phyloP scores from a whole-genome alignment of 805 yeast genomes.

The Saccharomycopsis oosterbeekiorum region DNA sequence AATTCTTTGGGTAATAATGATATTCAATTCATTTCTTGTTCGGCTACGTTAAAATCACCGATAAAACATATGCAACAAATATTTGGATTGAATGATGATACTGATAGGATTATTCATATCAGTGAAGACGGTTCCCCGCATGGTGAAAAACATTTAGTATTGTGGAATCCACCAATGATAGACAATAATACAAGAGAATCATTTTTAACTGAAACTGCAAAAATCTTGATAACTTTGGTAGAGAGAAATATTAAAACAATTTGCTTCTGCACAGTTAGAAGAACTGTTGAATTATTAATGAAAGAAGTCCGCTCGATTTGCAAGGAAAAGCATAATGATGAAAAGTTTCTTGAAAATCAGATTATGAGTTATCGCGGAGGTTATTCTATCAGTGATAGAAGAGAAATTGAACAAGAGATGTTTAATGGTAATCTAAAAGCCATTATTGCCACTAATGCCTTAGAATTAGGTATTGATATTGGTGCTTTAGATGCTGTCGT shows the following conservation, averaged over 20 bases:
- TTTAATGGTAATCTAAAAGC: conserved; percentile 79
- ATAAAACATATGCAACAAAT: conserved; percentile 57
- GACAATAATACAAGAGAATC: conserved; percentile 51
- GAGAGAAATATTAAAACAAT: conserved; percentile 63
- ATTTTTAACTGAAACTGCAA: conserved; percentile 69
- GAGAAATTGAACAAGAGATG: conserved; percentile 84
- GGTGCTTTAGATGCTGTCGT: conserved; percentile 88
- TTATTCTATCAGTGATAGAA: conserved; percentile 74
- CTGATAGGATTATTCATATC: conserved; percentile 40
- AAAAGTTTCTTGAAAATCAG: conserved; percentile 35
- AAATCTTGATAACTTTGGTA: conserved; percentile 56
- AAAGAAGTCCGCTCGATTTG: conserved; percentile 62
- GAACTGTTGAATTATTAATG: conserved; percentile 80
- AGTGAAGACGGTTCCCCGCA: conserved; percentile 82
- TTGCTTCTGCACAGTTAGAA: conserved; percentile 81
- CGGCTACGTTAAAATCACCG: conserved; percentile 85
- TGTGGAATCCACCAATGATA: conserved; percentile 78
- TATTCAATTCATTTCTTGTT: conserved; percentile 73
- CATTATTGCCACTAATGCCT: conserved; percentile 87
- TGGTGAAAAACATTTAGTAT: conserved; percentile 62
- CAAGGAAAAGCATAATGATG: conserved; percentile 34
- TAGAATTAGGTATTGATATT: conserved; percentile 92
- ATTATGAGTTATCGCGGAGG: conserved; percentile 96
- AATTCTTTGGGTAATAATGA: conserved; percentile 39
- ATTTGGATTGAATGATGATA: conserved; percentile 43